A percentile compares a stretch with the other conserved stretches of the same genome.
These are phyloP conservation scores for Astrephomene gubernaculifera DNA, from an alignment of 139 green algal genomes.

Conservation along the genomic window DNA sequence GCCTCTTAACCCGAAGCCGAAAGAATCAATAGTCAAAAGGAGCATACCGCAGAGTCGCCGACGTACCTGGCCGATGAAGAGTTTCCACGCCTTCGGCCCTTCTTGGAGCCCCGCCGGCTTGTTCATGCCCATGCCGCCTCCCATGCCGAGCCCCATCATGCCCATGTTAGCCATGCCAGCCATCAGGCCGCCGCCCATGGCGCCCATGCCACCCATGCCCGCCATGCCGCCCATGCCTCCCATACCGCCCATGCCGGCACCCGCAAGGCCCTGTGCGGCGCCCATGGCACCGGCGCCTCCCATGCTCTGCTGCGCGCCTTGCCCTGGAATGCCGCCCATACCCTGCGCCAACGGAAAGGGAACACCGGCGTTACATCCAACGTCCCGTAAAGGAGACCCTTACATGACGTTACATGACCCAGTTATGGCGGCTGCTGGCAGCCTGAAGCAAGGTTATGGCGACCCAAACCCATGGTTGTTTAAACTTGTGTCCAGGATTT, in stretches of 20 bases:
- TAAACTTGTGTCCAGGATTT: too few species aligned
- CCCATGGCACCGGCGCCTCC: conserved; percentile 26
- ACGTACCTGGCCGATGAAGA: conserved; percentile 57
- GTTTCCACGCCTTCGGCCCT: conserved; percentile 56
- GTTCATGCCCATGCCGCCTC: conserved; percentile 42
- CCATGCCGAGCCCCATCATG: conserved; percentile 50
- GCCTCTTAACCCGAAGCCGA: too few species aligned
- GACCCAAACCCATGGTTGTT: too few species aligned
- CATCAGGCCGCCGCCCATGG: conserved; percentile 44
- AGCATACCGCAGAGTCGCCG: background rate
- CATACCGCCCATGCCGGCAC: conserved; percentile 45
- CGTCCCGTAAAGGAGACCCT: background rate
- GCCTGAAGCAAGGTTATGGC: too few species aligned
- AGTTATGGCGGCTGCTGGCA: too few species aligned
- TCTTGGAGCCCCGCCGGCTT: conserved; percentile 41
- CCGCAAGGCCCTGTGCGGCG: conserved; percentile 19
- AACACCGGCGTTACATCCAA: background rate
- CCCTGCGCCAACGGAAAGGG: background rate
- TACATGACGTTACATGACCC: too few species aligned
- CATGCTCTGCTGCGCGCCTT: conserved; percentile 39
- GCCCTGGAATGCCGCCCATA: conserved; percentile 39
- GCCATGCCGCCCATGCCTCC: conserved; percentile 41
- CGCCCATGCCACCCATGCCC: conserved; percentile 38
- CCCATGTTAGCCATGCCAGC: conserved; percentile 49
- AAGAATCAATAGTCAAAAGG: too few species aligned